Conservation (phyloP, 2,329 filamentous ascomycete genomes). For the Fusarium devonianum region DNA sequence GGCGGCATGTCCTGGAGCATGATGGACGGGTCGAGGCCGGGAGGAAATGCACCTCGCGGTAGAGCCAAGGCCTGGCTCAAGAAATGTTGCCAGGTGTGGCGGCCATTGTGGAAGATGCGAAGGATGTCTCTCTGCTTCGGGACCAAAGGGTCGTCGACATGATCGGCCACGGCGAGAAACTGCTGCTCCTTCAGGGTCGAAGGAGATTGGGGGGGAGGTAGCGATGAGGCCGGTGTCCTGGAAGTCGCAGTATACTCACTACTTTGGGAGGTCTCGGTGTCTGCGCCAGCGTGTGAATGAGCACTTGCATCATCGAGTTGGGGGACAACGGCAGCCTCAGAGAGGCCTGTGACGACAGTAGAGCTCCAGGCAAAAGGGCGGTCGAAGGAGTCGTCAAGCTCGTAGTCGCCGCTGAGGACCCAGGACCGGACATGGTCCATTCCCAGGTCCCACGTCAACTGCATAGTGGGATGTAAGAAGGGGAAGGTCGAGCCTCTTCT, state of each 20-base stretch:
- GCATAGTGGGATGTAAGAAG: constrained; percentile 30
- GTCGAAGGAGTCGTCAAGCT: constrained; percentile 30
- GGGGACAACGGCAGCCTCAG: constrained; percentile 31
- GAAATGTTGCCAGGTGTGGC: constrained; percentile 36
- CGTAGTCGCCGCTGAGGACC: constrained; percentile 38
- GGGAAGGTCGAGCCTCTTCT: constrained; percentile 9
- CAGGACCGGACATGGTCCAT: constrained; percentile 43
- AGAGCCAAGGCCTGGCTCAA: constrained; percentile 26
- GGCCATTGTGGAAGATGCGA: constrained; percentile 33
- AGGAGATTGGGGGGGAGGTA: constrained; percentile 6
- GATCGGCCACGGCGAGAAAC: constrained; percentile 24
- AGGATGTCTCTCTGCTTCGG: constrained; percentile 32
- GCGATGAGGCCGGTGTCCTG: constrained; percentile 17
- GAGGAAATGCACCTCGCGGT: constrained; percentile 32
- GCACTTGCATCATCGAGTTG: constrained; percentile 32
- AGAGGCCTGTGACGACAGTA: constrained; percentile 38
- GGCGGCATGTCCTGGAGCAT: constrained; percentile 40
- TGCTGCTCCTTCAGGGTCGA: constrained; percentile 15
- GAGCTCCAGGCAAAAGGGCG: constrained; percentile 38
- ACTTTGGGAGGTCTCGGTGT: constrained; percentile 10
- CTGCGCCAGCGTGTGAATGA: constrained; percentile 19
- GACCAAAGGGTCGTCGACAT: constrained; percentile 35
- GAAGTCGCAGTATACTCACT: constrained; percentile 23
- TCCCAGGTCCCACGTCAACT: constrained; percentile 40
- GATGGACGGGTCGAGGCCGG: constrained; percentile 33